Base-by-base conservation (phyloP, 1,284 basidiomycete genomes). In the Austroboletus niveus region DNA sequence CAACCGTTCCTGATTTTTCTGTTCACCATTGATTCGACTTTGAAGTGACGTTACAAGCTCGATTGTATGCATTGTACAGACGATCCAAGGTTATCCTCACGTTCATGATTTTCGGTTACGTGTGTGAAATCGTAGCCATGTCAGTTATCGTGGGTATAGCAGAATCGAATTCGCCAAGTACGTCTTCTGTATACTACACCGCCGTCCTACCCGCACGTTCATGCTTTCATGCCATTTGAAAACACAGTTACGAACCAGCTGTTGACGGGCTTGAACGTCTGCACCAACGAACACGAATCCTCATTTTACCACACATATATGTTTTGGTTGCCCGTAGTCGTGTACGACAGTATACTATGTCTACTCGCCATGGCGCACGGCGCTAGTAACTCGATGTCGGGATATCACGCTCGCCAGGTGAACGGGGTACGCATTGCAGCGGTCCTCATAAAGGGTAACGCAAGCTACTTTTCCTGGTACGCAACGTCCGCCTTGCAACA, bases 401-500 rank as follows among this genome's bases (percentile, higher is more conserved):
- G 36, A 41, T 47, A 45, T 38, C 47, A n/a, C 5, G 22, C 45
- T 2, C 45, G 22, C 31, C 39, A 43, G 30, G 24, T 32, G 6
- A 32, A 53, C 10, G 43, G 51, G 2, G 38, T 53, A 1, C 30
- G 17, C 15, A 17, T 65, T 8, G 10, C 56, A 31, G 45, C 49
- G 5, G 22, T 35, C 11, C 48, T 62, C 5, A 8, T 63, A 36
- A 61, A 47, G 30, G 60, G 47, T 6, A 63, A 57, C 8, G 22
- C 17, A 7, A 30, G 41, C 22, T 65, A 62, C 36, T 65, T 61
- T 42, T 5, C 59, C 32, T 59, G 56, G 60, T 62, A 45, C 30
- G 60, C 11, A n/a, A 11, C 6, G 22, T 20, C 15, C 38, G 7
- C 15, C 5, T 24, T 15, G 17, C 7, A n/a, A 17, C 38, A 15